Base-by-base conservation (phyloP, 2,329 filamentous ascomycete species). In the Claviceps sp. region DNA sequence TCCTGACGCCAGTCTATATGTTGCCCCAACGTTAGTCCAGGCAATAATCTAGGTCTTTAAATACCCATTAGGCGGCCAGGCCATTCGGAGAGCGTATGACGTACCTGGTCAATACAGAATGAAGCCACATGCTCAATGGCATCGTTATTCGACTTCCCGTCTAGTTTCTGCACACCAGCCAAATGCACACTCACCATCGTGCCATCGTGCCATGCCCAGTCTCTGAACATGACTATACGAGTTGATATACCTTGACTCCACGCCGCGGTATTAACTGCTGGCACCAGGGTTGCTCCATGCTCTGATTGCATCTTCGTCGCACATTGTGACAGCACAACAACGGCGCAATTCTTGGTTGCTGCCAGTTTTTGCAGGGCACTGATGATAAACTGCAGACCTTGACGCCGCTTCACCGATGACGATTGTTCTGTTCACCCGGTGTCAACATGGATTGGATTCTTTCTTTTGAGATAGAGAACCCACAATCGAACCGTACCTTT, bases 171-270 rank as follows among this genome's bases (percentile, higher is more conserved):
- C 11, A 88, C 68, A 48, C 81, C 82, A 11, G 75, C 79, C 57
- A 86, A 73, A 53, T 79, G 75, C 44, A 78, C 66, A 57, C 75
- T 73, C 54, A 72, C 71, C 24, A 72, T 68, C 18, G 65, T 67
- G 45, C 68, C 67, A 44, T 68, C 67, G 50, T 69, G 67, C 68
- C 74, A 78, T 55, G 72, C 76, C 78, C 80, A 90, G 68, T 95
- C 88, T 60, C 85, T 78, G 65, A 93, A 95, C 37, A 95, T 67
- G 24, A 85, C 84, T 55, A 95, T 65, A 51, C 89, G 77, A 43
- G 81, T 86, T 55, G 81, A 79, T 40, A 95, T 72, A 36, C 82
- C 84, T 56, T 80, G 81, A 55, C 95, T 89, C 90, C 90, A 96
- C 43, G 85, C 79, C 20, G 74, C 75, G 14, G 85, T 82, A 52